Conservation (phyloP, 2,329 filamentous ascomycete species). For the Aspergillus sp. region DNA sequence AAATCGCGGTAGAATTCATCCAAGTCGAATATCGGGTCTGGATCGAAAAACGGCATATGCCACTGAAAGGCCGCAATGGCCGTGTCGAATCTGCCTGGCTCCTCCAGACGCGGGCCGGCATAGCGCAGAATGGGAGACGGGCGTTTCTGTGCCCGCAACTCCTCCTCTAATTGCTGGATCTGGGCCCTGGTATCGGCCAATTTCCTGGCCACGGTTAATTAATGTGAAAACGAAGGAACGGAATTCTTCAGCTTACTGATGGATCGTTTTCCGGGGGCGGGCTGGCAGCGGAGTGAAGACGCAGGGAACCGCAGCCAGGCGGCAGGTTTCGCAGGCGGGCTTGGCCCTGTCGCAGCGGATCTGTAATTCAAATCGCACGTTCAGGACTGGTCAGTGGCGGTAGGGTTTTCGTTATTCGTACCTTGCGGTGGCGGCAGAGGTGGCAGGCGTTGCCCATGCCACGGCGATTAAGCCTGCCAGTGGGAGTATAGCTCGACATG, state of each 20-base stretch:
- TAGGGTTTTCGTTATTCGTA: not conserved
- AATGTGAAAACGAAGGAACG: too few species aligned
- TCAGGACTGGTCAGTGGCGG: not conserved
- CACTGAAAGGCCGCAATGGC: not conserved
- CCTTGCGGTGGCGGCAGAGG: constrained; percentile 25
- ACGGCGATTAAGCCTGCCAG: not conserved
- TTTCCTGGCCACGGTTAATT: constrained; percentile 9
- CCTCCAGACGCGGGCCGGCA: not conserved
- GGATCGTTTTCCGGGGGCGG: constrained; percentile 19
- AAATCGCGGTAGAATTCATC: not conserved
- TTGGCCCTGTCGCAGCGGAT: constrained; percentile 27
- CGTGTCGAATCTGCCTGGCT: not conserved
- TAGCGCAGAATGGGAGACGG: not conserved
- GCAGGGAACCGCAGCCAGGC: constrained; percentile 21
- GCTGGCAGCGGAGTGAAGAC: constrained; percentile 17
- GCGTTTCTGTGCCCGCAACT: not conserved
- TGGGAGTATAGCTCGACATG: not conserved
- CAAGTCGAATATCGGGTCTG: not conserved
- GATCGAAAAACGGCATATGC: not conserved
- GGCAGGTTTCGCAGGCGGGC: constrained; percentile 28
- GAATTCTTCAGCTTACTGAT: constrained; percentile 18
- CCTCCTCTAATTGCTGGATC: constrained; percentile 8
- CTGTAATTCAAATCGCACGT: constrained; percentile 5
- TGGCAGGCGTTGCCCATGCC: constrained; percentile 20
- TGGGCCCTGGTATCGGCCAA: constrained; percentile 20